These are phyloP conservation scores for Sequoia sempervirens DNA, from an alignment of 75 land plant species.

Conservation along the genomic window DNA sequence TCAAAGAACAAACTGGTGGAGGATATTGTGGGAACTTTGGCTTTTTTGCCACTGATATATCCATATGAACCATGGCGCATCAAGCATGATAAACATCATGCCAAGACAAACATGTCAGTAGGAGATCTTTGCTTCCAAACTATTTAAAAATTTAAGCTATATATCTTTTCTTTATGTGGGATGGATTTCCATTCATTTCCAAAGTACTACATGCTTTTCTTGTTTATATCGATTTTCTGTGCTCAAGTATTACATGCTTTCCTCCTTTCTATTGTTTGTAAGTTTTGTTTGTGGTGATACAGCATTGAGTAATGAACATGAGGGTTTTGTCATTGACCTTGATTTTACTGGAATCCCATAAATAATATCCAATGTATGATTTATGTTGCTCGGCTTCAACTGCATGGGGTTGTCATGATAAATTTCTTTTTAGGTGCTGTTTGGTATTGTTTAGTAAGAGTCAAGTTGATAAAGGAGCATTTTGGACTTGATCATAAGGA, in stretches of 20 bases:
- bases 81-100: slow-evolving; percentile 95
- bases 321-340: not conserved
- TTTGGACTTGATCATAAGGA: not conserved
- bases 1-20: slow-evolving; percentile 81
- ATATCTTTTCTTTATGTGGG: not conserved
- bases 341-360: not conserved
- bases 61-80: slow-evolving; percentile 98
- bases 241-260: not conserved
- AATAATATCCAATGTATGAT: not conserved
- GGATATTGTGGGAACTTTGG: slow-evolving; percentile 89
- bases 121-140: not conserved
- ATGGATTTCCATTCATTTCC: not conserved
- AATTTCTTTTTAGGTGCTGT: not conserved
- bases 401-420: not conserved
- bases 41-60: slow-evolving; percentile 86
- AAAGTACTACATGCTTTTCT: not conserved
- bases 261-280: not conserved
- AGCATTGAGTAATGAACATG: not conserved
- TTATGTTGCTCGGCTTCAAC: not conserved
- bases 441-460: not conserved
- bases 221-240: too few relatives aligned
- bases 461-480: slow-evolving; percentile 2
- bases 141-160: not conserved
- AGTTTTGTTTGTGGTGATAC: not conserved
- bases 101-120: slow-evolving; percentile 91